These are phyloP conservation scores for Lactarius pseudohatsudake DNA, from an alignment of 768 basidiomycete genomes.

Conservation along the genomic window DNA sequence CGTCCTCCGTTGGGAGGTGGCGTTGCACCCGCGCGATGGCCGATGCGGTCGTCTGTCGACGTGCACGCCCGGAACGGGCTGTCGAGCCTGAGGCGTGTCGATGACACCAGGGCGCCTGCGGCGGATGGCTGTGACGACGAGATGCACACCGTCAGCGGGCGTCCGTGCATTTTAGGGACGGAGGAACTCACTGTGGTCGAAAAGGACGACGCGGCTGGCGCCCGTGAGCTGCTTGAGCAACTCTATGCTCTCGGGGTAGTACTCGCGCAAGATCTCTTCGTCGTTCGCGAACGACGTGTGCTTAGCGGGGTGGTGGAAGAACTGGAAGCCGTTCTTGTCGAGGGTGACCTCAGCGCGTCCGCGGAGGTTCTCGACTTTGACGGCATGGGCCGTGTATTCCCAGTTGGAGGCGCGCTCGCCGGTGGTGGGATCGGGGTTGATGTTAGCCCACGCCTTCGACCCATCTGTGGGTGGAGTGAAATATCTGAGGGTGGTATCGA, in stretches of 20 bases:
- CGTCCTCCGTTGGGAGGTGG: conserved; percentile 45
- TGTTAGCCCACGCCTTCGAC: conserved; percentile 32
- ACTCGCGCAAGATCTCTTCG: conserved; percentile 51
- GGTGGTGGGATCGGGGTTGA: conserved; percentile 32
- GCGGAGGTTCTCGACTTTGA: conserved; percentile 53
- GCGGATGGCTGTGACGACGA: too few relatives aligned
- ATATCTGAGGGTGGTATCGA: conserved; percentile 28
- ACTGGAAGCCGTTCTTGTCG: conserved; percentile 55
- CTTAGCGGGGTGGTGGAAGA: conserved; percentile 40
- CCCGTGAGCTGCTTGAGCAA: conserved; percentile 60
- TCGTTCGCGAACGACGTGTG: conserved; percentile 51
- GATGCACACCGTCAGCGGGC: neutral
- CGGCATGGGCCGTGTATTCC: conserved; percentile 33
- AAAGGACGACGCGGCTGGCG: conserved; percentile 58
- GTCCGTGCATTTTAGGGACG: conserved; percentile 27
- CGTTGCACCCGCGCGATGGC: conserved; percentile 44
- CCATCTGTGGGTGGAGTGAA: conserved; percentile 34
- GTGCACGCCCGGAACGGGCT: conserved; percentile 45
- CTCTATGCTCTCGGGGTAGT: conserved; percentile 61
- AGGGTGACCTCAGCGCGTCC: conserved; percentile 47
- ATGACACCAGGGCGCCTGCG: too few relatives aligned
- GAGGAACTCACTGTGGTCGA: conserved; percentile 58
- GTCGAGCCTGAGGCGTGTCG: conserved; percentile 40
- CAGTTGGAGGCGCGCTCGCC: conserved; percentile 43
- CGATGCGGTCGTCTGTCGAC: conserved; percentile 46